phyloP scores from a whole-genome alignment of 768 basidiomycete species.

The Boletus patriciae region DNA sequence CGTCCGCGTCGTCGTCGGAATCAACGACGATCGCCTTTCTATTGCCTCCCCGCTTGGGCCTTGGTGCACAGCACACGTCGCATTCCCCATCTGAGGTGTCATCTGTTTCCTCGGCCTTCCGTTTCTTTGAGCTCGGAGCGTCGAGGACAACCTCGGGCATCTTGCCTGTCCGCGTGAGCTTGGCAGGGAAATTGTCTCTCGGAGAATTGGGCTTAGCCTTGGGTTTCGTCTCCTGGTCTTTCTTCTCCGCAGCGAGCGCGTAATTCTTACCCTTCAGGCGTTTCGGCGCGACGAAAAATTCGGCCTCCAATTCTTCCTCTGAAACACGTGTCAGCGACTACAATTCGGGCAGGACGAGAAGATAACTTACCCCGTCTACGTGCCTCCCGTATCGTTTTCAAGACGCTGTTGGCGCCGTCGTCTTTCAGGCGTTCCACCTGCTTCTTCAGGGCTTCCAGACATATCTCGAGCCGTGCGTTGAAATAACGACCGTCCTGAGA shows the following conservation, averaged over 20 bases:
- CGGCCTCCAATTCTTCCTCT: constrained; percentile 55
- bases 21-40: constrained; percentile 45
- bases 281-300: constrained; percentile 51
- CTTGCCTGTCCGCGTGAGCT: constrained; percentile 39
- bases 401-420: constrained; percentile 61
- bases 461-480: constrained; percentile 72
- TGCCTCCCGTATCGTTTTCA: constrained; percentile 62
- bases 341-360: not conserved
- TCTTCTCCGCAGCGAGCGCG: constrained; percentile 53
- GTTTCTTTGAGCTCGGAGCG: constrained; percentile 18
- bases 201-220: constrained; percentile 15
- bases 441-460: constrained; percentile 52
- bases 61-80: constrained; percentile 38
- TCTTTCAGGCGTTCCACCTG: constrained; percentile 71
- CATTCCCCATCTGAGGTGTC: constrained; percentile 34
- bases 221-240: constrained; percentile 22
- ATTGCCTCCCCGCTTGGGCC: constrained; percentile 37
- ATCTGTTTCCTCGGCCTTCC: constrained; percentile 18
- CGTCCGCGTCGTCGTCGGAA: constrained; percentile 52
- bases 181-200: constrained; percentile 27
- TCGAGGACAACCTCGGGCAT: constrained; percentile 61
- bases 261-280: constrained; percentile 76
- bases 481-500: constrained; percentile 86
- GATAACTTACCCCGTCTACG: constrained; percentile 54
- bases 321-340: constrained; percentile 12